Base-by-base conservation (phyloP, 176 grass and related monocot species). In the Bonia amplexicaulis region DNA sequence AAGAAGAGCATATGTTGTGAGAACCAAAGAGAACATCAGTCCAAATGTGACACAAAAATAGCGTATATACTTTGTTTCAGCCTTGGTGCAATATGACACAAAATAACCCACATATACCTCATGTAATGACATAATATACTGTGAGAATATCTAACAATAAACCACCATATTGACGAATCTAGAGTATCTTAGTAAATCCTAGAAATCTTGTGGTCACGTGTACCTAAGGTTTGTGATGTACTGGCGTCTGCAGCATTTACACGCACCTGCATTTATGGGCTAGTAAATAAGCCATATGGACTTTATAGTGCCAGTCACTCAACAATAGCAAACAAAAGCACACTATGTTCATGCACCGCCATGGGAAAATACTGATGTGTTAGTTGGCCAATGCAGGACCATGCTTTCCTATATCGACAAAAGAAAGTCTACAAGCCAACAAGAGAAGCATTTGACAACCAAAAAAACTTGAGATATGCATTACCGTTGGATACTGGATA, bases 401-500 rank as follows among this genome's bases (percentile, higher is more conserved):
- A 11, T 73, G 12, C n/a, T 70, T 62, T 79, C 22, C 63, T 71
- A 69, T 69, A n/a, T 15, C 52, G 17, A 70, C 25, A 71, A 59
- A 48, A 82, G 55, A 31, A 25, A 62, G 9, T 42, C 53, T 54
- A 70, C 40, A 82, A 49, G 27, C 55, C 35, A 72, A 52, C 35
- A 84, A 46, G 40, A 63, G n/a, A 86, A 73, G 23, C 19, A 85
- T 80, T 70, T 58, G 27, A 52, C 8, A 69, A n/a, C 37, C 20
- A 74, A 59, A 12, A 64, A 39, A 39, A 53, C 47, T 57, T 57
- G 29, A 84, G 71, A 64, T 17, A 39, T 64, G 52, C 5, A 84
- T 83, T 89, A 96, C 97, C 51, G 52, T 90, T 74, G 93, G 97
- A 73, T 99, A 99, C n/a, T 92, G 63, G 31, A 96, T 84, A 78